Evolutionary conservation across 2,329 filamentous ascomycete species (phyloP).

Genomic region (Exophiala sp.): DNA sequence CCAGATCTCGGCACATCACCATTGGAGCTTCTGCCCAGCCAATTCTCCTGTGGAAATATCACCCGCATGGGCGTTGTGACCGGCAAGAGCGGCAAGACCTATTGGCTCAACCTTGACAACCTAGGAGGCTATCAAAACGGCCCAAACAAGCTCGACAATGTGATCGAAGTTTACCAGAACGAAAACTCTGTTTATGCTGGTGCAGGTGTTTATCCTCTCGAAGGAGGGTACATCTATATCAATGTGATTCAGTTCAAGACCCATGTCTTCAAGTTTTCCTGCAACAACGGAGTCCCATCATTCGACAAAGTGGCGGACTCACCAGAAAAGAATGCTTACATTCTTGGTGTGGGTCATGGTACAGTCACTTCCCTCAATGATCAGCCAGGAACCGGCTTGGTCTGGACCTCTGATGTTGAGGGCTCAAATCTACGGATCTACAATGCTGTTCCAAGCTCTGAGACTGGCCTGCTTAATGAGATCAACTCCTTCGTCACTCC

Average conservation of each 20-base stretch:
- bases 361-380: slow-evolving; percentile 29
- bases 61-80: slow-evolving; percentile 50
- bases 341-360: slow-evolving; percentile 35
- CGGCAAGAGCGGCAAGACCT: slow-evolving; percentile 50
- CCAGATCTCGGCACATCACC: slow-evolving; percentile 44
- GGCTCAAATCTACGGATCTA: slow-evolving; percentile 29
- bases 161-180: slow-evolving; percentile 37
- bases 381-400: slow-evolving; percentile 29
- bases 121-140: slow-evolving; percentile 43
- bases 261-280: slow-evolving; percentile 35
- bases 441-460: slow-evolving; percentile 27
- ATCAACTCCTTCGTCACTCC: slow-evolving; percentile 30
- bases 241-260: slow-evolving; percentile 32
- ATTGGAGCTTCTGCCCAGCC: slow-evolving; percentile 21
- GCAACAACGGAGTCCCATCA: slow-evolving; percentile 32
- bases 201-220: slow-evolving; percentile 40
- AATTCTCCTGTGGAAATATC: slow-evolving; percentile 31
- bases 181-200: slow-evolving; percentile 37
- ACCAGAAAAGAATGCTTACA: slow-evolving; percentile 30
- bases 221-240: slow-evolving; percentile 45
- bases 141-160: slow-evolving; percentile 35
- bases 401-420: slow-evolving; percentile 32
- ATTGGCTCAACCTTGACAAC: slow-evolving; percentile 41
- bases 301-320: slow-evolving; percentile 35
- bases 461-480: slow-evolving; percentile 25